Percentiles rank a stretch among this genome's conserved stretches.
Conservation (phyloP, 2,329 filamentous ascomycete genomes). For the Calonectria hawksworthii region DNA sequence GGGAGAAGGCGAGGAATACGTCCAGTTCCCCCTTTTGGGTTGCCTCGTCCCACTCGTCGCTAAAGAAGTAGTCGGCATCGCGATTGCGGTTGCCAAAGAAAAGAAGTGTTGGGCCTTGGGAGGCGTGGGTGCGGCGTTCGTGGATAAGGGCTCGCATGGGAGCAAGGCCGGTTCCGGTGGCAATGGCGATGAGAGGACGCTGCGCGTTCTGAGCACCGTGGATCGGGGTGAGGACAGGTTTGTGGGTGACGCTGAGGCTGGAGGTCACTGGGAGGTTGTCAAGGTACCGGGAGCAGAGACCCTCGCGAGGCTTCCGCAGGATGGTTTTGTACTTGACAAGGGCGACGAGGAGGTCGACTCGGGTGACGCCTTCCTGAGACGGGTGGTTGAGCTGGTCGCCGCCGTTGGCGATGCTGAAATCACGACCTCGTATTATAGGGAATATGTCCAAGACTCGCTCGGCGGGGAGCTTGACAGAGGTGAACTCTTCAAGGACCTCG, state of each 20-base stretch:
- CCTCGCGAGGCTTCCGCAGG: conserved; percentile 85
- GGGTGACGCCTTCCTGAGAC: conserved; percentile 50
- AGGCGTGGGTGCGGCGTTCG: conserved; percentile 67
- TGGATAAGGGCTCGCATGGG: conserved; percentile 87
- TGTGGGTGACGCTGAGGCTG: conserved; percentile 71
- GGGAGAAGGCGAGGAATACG: conserved; percentile 63
- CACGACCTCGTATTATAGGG: conserved; percentile 86
- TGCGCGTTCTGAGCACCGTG: conserved; percentile 52
- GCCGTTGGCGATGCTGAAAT: conserved; percentile 92
- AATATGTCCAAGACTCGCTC: conserved; percentile 80
- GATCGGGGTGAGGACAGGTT: conserved; percentile 60
- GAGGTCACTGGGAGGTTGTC: conserved; percentile 72
- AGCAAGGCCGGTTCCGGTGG: conserved; percentile 88
- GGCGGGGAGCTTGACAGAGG: conserved; percentile 85
- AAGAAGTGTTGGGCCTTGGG: conserved; percentile 66
- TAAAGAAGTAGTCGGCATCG: conserved; percentile 84
- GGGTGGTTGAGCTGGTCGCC: conserved; percentile 58
- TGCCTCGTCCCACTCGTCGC: conserved; percentile 75
- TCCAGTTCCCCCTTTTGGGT: conserved; percentile 42
- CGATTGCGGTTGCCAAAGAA: conserved; percentile 89
- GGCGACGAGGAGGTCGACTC: conserved; percentile 82
- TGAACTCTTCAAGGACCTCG: conserved; percentile 93
- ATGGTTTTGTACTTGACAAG: conserved; percentile 94
- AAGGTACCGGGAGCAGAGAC: conserved; percentile 92
- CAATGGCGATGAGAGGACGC: conserved; percentile 80